Base-by-base conservation (phyloP, 768 basidiomycete species). In the Sarcodon aspratus region DNA sequence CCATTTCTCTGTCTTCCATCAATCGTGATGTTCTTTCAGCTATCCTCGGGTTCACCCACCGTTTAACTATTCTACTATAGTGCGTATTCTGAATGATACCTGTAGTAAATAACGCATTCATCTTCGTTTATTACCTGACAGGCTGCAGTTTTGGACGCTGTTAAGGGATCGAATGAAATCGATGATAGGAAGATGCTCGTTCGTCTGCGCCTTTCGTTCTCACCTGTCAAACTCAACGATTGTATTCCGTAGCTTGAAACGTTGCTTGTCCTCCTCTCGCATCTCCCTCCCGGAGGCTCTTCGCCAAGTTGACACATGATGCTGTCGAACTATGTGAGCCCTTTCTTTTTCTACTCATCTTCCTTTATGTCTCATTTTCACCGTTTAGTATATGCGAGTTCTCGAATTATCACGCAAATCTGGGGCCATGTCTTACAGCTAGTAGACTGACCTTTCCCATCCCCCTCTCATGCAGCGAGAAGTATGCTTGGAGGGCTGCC, bases 131-230 rank as follows among this genome's bases (percentile, higher is more conserved):
- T n/a, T n/a, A n/a, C n/a, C n/a, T n/a, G n/a, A n/a, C n/a, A n/a
- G n/a, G n/a, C 76, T 6, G 69, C 81, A 3, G 63, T 78, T 7
- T 62, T 84, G n/a, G 85, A 90, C 57, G 62, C 69, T 1, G 57
- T 88, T 37, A 68, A 68, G 36, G 73, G 88, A 58, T 66, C 68
- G 9, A 78, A 79, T 45, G 68, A 75, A 7, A 66, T 89, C 18
- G 84, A 92, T 63, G 88, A 92, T 57, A 73, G 88, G 47, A 84
- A 87, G 62, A 71, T 87, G 61, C 64, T 83, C 44, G 88, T 86
- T 46, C 47, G 80, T 67, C n/a, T 13, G 5, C 43, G n/a, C n/a
- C n/a, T n/a, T n/a, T n/a, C n/a, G n/a, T n/a, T n/a, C n/a, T n/a
- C n/a, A n/a, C n/a, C n/a, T n/a, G n/a, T n/a, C n/a, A n/a, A n/a